These are phyloP conservation scores for Solanum chaucha DNA, from an alignment of 257 asterid species.

Conservation along the genomic window DNA sequence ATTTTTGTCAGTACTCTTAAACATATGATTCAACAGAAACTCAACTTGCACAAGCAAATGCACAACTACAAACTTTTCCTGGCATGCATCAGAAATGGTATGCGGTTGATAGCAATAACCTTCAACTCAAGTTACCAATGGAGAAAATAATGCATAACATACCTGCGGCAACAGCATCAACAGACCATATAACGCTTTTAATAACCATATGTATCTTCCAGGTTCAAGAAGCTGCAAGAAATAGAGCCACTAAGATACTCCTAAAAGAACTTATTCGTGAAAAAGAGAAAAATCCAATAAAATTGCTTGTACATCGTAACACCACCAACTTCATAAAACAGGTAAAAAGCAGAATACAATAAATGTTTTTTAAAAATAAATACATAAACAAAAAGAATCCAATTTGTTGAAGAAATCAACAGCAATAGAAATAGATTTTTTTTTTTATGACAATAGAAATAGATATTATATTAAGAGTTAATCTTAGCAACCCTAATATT, in stretches of 20 bases:
- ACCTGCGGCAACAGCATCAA: conserved; percentile 99
- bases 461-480: not conserved
- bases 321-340: not conserved
- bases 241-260: conserved; percentile 5
- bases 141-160: conserved; percentile 1
- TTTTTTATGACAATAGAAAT: not conserved
- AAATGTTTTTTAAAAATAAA: not conserved
- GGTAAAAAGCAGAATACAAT: not conserved
- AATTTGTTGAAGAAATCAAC: not conserved
- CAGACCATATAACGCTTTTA: conserved; percentile 93
- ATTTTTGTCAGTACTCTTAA: not conserved
- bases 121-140: not conserved
- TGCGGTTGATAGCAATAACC: not conserved
- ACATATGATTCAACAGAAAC: not conserved
- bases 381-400: not conserved
- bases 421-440: not conserved
- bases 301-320: not conserved
- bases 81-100: not conserved
- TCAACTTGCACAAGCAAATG: not conserved
- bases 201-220: conserved; percentile 83
- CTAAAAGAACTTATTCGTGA: not conserved
- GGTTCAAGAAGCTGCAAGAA: conserved; percentile 95
- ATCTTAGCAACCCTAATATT: not conserved
- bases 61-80: not conserved
- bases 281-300: not conserved